Conservation (phyloP, 2,329 filamentous ascomycete species). For the Biscogniauxia marginata region DNA sequence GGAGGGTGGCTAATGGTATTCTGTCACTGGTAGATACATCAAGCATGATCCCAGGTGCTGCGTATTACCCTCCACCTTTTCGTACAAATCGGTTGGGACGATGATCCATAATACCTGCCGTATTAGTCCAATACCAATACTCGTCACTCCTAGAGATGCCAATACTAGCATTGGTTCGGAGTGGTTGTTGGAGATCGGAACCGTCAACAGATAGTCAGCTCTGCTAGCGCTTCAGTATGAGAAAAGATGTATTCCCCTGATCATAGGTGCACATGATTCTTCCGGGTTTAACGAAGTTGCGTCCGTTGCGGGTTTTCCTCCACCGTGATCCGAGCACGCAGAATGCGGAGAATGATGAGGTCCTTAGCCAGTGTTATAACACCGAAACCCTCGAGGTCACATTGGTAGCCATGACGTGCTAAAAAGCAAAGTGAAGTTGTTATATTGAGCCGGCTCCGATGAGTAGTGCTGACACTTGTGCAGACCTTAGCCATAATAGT, state of each 20-base stretch:
- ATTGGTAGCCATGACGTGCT: background rate
- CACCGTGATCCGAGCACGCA: background rate
- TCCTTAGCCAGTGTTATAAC: background rate
- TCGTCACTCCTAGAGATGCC: background rate
- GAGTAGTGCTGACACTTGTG: no score
- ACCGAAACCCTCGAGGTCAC: background rate
- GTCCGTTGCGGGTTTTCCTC: background rate
- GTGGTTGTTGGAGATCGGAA: background rate
- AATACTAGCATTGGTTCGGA: background rate
- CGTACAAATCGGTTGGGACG: background rate
- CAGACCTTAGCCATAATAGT: no score
- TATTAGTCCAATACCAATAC: no score
- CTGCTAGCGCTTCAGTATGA: no score
- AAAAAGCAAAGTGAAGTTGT: background rate
- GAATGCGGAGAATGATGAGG: background rate
- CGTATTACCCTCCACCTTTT: background rate
- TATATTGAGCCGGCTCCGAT: no score
- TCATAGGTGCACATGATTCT: background rate
- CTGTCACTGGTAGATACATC: background rate
- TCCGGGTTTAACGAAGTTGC: background rate
- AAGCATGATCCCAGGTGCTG: background rate
- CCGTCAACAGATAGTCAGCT: background rate
- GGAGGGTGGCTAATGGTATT: background rate
- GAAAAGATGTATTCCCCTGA: background rate
- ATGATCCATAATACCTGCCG: no score